phyloP scores from a whole-genome alignment of 2,329 filamentous ascomycete species.

The Cladophialophora carrionii region DNA sequence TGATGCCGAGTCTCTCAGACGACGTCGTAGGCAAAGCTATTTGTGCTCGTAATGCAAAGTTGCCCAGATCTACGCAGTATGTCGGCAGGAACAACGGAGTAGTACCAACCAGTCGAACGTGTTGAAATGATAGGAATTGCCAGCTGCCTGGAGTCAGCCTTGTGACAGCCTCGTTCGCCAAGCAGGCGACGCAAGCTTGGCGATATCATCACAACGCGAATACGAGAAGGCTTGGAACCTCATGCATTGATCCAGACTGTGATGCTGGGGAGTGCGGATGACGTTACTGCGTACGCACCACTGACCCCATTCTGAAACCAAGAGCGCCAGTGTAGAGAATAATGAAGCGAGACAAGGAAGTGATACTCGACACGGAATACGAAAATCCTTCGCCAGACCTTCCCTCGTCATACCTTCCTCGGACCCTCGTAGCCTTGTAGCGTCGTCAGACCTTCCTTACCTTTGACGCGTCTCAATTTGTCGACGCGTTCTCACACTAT shows the following conservation, averaged over 20 bases:
- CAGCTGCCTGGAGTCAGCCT: conserved; percentile 23
- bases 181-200: neutral
- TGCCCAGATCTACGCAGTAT: neutral
- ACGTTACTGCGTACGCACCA: neutral
- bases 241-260: neutral
- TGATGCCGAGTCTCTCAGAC: neutral
- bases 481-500: neutral
- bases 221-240: conserved; percentile 11
- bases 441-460: neutral
- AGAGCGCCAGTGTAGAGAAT: neutral
- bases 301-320: neutral
- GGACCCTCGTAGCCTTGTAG: no score
- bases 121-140: neutral
- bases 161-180: conserved; percentile 13
- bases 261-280: neutral
- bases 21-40: neutral
- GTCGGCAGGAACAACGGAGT: neutral
- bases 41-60: neutral
- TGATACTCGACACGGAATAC: neutral
- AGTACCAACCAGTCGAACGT: neutral
- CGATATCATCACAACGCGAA: conserved; percentile 16
- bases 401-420: no score
- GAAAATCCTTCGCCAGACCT: neutral
- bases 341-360: neutral
- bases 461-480: neutral